A percentile compares a stretch with the other conserved stretches of the same genome.
phyloP scores from a whole-genome alignment of 139 green algal species.

The Trebouxia sp. region DNA sequence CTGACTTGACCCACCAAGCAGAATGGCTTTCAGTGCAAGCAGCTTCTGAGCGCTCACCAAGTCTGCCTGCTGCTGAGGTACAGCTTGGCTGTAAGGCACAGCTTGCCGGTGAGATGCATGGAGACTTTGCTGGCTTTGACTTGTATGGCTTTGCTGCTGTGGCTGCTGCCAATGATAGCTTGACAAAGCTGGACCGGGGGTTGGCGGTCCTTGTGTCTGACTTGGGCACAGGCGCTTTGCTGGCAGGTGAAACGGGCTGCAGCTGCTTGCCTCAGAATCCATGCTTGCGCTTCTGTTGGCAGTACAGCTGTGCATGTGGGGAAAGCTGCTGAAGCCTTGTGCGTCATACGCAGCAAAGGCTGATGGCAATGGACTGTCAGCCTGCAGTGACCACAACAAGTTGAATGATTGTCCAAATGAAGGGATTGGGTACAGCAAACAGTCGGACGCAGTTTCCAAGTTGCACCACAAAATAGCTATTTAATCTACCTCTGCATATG shows the following conservation, averaged over 20 bases:
- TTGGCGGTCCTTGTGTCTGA: background rate
- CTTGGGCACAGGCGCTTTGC: background rate
- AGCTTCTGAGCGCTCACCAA: background rate
- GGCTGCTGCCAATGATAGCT: background rate
- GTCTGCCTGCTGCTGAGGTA: no score
- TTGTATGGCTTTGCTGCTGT: background rate
- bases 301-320: background rate
- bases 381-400: no score
- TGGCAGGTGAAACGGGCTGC: background rate
- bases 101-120: no score
- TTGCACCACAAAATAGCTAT: no score
- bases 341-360: background rate
- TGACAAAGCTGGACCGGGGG: background rate
- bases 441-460: no score
- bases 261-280: constrained; percentile 16
- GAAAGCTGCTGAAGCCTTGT: background rate
- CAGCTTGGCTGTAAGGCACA: no score
- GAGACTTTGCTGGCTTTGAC: no score
- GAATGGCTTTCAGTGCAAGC: background rate
- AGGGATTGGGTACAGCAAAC: no score
- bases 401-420: no score
- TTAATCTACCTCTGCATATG: no score
- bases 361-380: background rate
- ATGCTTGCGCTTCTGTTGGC: constrained; percentile 14
- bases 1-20: background rate